These are phyloP conservation scores for Thalia dealbata DNA, from an alignment of 176 grass and related monocot genomes.

Conservation along the genomic window DNA sequence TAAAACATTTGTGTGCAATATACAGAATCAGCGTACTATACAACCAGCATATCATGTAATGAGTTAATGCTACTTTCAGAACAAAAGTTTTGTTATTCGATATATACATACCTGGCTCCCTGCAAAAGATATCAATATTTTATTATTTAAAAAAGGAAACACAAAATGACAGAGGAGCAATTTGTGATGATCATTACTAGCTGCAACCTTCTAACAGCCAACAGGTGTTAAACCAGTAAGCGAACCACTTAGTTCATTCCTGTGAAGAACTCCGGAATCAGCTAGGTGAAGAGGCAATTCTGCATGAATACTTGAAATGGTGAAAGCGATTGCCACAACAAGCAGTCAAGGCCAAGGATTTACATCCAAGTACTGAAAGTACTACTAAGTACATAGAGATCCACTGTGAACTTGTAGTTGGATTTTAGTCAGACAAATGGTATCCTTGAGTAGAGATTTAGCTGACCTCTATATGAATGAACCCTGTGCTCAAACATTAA, in stretches of 20 bases:
- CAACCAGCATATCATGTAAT: too few relatives aligned
- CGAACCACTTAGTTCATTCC: slow-evolving; percentile 92
- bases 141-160: neutral
- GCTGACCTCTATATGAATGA: slow-evolving; percentile 90
- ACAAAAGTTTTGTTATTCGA: neutral
- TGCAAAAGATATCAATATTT: slow-evolving; percentile 21
- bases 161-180: neutral
- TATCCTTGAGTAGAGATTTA: slow-evolving; percentile 13
- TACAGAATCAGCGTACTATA: too few relatives aligned
- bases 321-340: neutral
- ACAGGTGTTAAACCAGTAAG: slow-evolving; percentile 97
- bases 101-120: slow-evolving; percentile 64
- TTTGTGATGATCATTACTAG: slow-evolving; percentile 49
- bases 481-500: slow-evolving; percentile 93
- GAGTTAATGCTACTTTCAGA: too few relatives aligned
- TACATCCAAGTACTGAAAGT: neutral
- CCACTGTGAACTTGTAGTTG: neutral
- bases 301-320: slow-evolving; percentile 32
- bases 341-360: neutral
- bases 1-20: too few relatives aligned
- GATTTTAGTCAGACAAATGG: too few relatives aligned
- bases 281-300: slow-evolving; percentile 90
- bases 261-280: slow-evolving; percentile 96
- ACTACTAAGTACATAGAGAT: neutral
- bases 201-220: slow-evolving; percentile 97